phyloP scores from a whole-genome alignment of 164 flowering plant species.

The Buxus sempervirens region DNA sequence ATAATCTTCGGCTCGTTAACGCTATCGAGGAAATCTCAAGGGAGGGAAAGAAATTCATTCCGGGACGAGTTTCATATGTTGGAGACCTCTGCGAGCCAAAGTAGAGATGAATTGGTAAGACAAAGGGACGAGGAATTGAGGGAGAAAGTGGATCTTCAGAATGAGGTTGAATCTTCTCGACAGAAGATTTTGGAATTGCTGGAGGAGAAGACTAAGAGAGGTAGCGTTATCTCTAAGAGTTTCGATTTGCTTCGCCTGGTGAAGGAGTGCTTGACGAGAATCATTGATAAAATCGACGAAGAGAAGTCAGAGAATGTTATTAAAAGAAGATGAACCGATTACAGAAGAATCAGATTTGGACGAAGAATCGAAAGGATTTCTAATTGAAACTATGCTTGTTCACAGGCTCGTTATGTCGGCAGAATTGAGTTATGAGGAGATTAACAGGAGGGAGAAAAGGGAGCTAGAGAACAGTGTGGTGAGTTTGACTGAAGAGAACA shows the following conservation, averaged over 20 bases:
- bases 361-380: constrained; percentile 24
- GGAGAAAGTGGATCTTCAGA: constrained; percentile 11
- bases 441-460: constrained; percentile 54
- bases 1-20: constrained; percentile 8
- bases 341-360: constrained; percentile 17
- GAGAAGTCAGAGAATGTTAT: constrained; percentile 20
- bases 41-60: constrained; percentile 31
- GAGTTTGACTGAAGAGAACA: constrained; percentile 80
- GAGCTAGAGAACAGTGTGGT: constrained; percentile 70
- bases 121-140: constrained; percentile 22
- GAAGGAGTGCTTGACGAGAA: constrained; percentile 34
- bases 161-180: constrained; percentile 13
- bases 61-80: constrained; percentile 13
- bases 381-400: constrained; percentile 16
- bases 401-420: constrained; percentile 24
- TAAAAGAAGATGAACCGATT: constrained; percentile 6
- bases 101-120: constrained; percentile 20
- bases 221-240: constrained; percentile 11
- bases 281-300: constrained; percentile 31
- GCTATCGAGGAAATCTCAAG: constrained; percentile 19
- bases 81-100: constrained; percentile 16
- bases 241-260: constrained; percentile 18
- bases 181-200: constrained; percentile 17
- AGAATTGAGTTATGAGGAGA: constrained; percentile 37
- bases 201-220: constrained; percentile 21